Conservation (phyloP, 2,329 filamentous ascomycete genomes). For the Sphaerulina musiva region DNA sequence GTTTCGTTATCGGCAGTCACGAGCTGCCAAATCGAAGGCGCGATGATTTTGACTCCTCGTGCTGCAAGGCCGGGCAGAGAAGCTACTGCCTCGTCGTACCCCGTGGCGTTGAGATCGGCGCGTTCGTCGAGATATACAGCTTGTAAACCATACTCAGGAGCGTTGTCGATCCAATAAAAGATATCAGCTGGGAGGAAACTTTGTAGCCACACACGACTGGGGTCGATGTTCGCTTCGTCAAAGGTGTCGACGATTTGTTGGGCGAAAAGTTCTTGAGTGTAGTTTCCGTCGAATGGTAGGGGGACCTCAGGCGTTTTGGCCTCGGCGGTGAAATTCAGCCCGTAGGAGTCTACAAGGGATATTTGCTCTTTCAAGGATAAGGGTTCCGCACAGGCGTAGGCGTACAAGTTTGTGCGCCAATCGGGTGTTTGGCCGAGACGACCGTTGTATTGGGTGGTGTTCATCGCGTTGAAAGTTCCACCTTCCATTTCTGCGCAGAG, state of each 20-base stretch:
- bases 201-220: constrained; percentile 55
- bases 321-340: constrained; percentile 59
- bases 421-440: constrained; percentile 41
- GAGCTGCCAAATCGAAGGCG: constrained; percentile 58
- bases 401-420: constrained; percentile 61
- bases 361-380: constrained; percentile 59
- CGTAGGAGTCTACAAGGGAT: constrained; percentile 50
- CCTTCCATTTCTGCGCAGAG: constrained; percentile 68
- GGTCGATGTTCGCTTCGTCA: constrained; percentile 47
- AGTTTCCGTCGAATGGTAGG: constrained; percentile 61
- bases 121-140: constrained; percentile 60
- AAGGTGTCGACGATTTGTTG: constrained; percentile 61
- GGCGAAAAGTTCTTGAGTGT: constrained; percentile 59
- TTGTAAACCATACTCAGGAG: constrained; percentile 55
- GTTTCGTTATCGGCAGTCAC: constrained; percentile 44
- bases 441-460: constrained; percentile 48
- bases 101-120: constrained; percentile 46
- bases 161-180: constrained; percentile 59
- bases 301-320: constrained; percentile 58
- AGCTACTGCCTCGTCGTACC: constrained; percentile 49
- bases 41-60: constrained; percentile 56
- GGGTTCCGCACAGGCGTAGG: constrained; percentile 54
- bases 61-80: constrained; percentile 52
- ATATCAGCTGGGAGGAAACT: constrained; percentile 52
- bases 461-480: constrained; percentile 53